Evolutionary conservation across 495 filamentous ascomycete genomes (phyloP).

Genomic region (Aspergillus heteromorphus): DNA sequence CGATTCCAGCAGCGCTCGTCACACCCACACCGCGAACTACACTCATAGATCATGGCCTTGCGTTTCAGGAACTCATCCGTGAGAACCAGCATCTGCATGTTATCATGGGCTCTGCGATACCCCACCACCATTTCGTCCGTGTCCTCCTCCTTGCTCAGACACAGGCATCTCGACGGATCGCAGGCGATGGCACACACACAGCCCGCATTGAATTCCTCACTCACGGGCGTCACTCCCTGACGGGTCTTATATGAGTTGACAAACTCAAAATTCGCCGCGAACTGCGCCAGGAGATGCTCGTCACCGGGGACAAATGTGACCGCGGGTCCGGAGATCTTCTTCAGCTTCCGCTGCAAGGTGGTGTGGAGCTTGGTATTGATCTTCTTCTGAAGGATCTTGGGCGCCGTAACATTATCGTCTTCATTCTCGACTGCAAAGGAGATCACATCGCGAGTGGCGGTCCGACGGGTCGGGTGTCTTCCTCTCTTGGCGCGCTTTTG

Average conservation of each 20-base stretch:
- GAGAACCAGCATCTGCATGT: slow-evolving; percentile 17
- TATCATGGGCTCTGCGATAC: slow-evolving; percentile 23
- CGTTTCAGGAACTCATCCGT: slow-evolving; percentile 25
- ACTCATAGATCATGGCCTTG: slow-evolving; percentile 68
- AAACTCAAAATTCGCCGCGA: slow-evolving; percentile 40
- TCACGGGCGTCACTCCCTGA: slow-evolving; percentile 25
- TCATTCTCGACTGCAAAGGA: slow-evolving; percentile 2
- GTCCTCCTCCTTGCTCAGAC: slow-evolving; percentile 33
- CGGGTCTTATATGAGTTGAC: slow-evolving; percentile 35
- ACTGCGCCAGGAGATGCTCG: slow-evolving; percentile 16
- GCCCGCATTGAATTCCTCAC: slow-evolving; percentile 35
- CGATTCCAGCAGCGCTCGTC: slow-evolving; percentile 64
- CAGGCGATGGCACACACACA: slow-evolving; percentile 35
- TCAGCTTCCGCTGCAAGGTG: slow-evolving; percentile 22
- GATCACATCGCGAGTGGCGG: slow-evolving; percentile 11
- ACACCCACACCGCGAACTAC: slow-evolving; percentile 68
- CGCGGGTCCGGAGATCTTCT: slow-evolving; percentile 22
- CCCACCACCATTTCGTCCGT: slow-evolving; percentile 32
- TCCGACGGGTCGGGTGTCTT: slow-evolving; percentile 20
- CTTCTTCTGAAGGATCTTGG: no score
- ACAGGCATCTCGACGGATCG: slow-evolving; percentile 30
- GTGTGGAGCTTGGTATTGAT: slow-evolving; percentile 11
- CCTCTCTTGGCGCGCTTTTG: slow-evolving; percentile 17
- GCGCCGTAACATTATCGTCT: neutral
- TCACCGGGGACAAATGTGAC: slow-evolving; percentile 22